A percentile compares a stretch with the other conserved stretches of the same genome.
phyloP scores from a whole-genome alignment of 768 basidiomycete genomes.

The Tulasnella sp. region DNA sequence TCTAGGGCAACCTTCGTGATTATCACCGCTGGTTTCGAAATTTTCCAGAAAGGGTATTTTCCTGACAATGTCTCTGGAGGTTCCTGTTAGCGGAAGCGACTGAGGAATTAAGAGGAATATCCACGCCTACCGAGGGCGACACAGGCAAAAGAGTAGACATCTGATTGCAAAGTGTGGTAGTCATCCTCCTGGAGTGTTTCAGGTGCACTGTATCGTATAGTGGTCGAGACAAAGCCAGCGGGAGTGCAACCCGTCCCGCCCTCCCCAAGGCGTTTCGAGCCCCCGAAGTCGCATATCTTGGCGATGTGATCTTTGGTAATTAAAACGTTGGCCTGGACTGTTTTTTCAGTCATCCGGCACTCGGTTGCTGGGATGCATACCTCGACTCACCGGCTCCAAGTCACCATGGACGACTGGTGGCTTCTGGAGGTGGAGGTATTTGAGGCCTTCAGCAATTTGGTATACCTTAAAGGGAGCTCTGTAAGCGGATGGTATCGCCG shows the following conservation, averaged over 20 bases:
- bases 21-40: no score
- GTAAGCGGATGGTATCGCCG: neutral
- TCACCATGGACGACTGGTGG: conserved; percentile 22
- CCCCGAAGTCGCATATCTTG: neutral
- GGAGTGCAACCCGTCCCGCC: neutral
- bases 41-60: no score
- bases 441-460: neutral
- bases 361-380: neutral
- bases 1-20: no score
- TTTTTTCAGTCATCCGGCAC: neutral
- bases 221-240: neutral
- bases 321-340: neutral
- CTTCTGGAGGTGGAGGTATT: neutral
- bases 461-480: neutral
- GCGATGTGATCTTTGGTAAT: neutral
- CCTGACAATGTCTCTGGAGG: no score
- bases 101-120: no score
- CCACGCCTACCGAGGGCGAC: no score
- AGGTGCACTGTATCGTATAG: neutral
- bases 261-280: neutral
- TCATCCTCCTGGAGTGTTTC: neutral
- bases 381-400: conserved; percentile 17
- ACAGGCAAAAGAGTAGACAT: no score
- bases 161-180: neutral
- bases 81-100: no score